These are phyloP conservation scores for Lactifluus rugatus DNA, from an alignment of 768 basidiomycete species.

Conservation along the genomic window DNA sequence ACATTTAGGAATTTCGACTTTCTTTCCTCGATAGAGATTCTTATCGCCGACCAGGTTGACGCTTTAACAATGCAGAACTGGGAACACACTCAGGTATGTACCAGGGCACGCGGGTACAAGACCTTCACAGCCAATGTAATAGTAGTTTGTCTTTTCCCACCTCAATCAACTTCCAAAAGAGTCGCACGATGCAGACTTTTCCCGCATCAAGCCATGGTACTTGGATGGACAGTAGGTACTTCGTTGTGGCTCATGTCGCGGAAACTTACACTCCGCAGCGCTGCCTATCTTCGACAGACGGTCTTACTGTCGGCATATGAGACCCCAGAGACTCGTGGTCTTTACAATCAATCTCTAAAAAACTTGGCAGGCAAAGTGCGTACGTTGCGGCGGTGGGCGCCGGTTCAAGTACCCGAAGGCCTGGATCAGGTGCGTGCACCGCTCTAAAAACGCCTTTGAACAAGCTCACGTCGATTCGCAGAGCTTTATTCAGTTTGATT, in stretches of 20 bases:
- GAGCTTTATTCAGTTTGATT: conserved; percentile 71
- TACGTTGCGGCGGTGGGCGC: conserved; percentile 56
- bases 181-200: conserved; percentile 91
- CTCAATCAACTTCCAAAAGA: conserved; percentile 88
- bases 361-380: conserved; percentile 83
- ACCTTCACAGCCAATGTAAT: neutral
- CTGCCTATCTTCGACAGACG: conserved; percentile 80
- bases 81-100: conserved; percentile 86
- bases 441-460: neutral
- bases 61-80: conserved; percentile 97
- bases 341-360: conserved; percentile 66
- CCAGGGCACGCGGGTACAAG: neutral
- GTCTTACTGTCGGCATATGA: conserved; percentile 82
- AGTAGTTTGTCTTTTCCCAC: conserved; percentile 73
- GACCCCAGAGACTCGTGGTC: conserved; percentile 73
- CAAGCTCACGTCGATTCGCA: conserved; percentile 25
- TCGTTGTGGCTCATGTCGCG: neutral
- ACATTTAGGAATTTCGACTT: conserved; percentile 72
- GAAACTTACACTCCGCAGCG: conserved; percentile 34
- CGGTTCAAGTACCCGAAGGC: conserved; percentile 73
- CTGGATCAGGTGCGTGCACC: conserved; percentile 56
- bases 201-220: conserved; percentile 96
- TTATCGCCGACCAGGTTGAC: conserved; percentile 89
- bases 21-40: conserved; percentile 83
- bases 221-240: conserved; percentile 81